Conservation (phyloP, 73 alveolate genomes). For the Paramecium pentaurelia region DNA sequence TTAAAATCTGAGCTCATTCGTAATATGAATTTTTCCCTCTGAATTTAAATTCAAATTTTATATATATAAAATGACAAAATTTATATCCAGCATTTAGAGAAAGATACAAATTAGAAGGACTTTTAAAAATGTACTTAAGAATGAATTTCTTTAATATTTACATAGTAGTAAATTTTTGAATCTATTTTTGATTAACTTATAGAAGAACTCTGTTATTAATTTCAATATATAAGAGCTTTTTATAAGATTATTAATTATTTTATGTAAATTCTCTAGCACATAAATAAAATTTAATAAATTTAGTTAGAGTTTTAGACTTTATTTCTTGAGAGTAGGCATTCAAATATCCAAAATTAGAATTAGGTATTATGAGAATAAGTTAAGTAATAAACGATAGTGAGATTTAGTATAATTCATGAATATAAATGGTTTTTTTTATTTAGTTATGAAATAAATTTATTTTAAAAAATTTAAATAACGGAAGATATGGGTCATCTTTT, state of each 20-base stretch:
- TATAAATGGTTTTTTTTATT: neutral
- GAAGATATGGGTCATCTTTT: neutral
- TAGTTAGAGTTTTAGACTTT: neutral
- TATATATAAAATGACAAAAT: neutral
- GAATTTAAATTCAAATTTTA: conserved; percentile 47
- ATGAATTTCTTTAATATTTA: neutral
- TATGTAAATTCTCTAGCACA: neutral
- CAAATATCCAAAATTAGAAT: neutral
- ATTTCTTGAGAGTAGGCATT: neutral
- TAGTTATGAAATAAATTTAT: neutral
- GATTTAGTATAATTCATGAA: neutral
- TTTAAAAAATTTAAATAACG: neutral
- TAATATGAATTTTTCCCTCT: conserved; percentile 35
- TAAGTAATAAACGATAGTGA: neutral
- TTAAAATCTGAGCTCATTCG: neutral
- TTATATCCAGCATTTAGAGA: neutral
- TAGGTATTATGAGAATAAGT: neutral
- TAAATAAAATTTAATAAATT: neutral
- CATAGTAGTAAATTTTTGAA: neutral
- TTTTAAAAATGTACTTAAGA: neutral
- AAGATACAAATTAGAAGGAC: neutral
- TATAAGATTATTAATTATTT: neutral
- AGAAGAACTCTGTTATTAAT: neutral
- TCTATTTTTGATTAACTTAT: neutral
- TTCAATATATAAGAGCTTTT: neutral